phyloP scores from a whole-genome alignment of 2,329 filamentous ascomycete genomes.

The Aspergillus novofumigatus region DNA sequence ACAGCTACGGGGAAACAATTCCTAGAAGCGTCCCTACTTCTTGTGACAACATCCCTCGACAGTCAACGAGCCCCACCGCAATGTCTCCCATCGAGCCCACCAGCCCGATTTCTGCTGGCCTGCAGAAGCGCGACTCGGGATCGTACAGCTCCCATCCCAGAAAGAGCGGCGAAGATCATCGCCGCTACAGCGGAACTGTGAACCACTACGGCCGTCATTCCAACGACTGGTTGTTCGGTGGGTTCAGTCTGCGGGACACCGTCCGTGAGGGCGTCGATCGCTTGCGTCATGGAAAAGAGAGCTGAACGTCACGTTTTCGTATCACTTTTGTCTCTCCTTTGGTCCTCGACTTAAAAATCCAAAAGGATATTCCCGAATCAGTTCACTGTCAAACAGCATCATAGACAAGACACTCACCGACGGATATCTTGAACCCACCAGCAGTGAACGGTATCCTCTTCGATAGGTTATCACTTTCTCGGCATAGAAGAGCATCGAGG shows the following conservation, averaged over 20 bases:
- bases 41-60: constrained; percentile 11
- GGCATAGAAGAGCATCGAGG: not conserved
- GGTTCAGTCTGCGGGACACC: constrained; percentile 45
- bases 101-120: constrained; percentile 12
- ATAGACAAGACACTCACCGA: not conserved
- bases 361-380: no score
- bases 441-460: not conserved
- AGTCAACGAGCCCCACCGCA: constrained; percentile 15
- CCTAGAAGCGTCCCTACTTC: constrained; percentile 5
- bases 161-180: constrained; percentile 31
- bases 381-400: not conserved
- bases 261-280: constrained; percentile 40
- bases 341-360: not conserved
- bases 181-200: constrained; percentile 38
- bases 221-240: constrained; percentile 50
- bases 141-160: constrained; percentile 18
- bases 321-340: not conserved
- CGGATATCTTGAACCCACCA: not conserved
- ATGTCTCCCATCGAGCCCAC: constrained; percentile 18
- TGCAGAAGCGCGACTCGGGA: constrained; percentile 12
- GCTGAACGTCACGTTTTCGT: constrained; percentile 12
- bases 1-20: not conserved
- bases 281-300: constrained; percentile 27
- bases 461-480: not conserved
- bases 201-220: constrained; percentile 47